These are phyloP conservation scores for Xylaria hypoxylon DNA, from an alignment of 2,329 filamentous ascomycete genomes.

Conservation along the genomic window DNA sequence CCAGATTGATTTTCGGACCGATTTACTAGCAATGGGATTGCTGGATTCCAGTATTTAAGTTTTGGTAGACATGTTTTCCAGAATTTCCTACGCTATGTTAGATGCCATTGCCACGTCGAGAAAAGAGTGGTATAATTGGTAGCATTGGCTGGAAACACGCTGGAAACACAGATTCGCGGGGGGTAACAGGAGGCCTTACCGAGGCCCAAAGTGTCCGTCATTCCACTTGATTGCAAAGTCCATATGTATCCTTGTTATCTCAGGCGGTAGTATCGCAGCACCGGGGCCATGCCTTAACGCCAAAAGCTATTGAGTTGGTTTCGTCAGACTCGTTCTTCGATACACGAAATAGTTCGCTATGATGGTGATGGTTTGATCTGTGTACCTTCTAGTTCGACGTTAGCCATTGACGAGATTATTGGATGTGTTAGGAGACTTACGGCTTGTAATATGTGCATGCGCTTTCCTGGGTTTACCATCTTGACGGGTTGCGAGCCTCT, in stretches of 20 bases:
- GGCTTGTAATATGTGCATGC: constrained; percentile 51
- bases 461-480: constrained; percentile 53
- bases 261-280: constrained; percentile 80
- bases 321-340: constrained; percentile 20
- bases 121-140: constrained; percentile 24
- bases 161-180: background rate
- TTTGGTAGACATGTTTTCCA: constrained; percentile 85
- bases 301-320: constrained; percentile 44
- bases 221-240: constrained; percentile 73
- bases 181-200: constrained; percentile 61
- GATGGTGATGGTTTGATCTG: background rate
- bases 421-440: constrained; percentile 41
- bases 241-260: constrained; percentile 80
- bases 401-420: constrained; percentile 39
- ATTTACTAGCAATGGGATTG: constrained; percentile 83
- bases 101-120: background rate
- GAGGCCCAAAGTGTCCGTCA: constrained; percentile 77
- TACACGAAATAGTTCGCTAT: background rate
- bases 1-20: constrained; percentile 69
- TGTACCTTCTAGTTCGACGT: constrained; percentile 50
- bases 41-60: constrained; percentile 94
- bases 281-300: constrained; percentile 81
- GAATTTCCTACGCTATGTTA: constrained; percentile 76
- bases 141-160: background rate
- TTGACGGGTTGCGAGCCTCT: constrained; percentile 47